Evolutionary conservation across 192 early-diverging fungal species (phyloP).

Genomic region (Dissophora globulifera): DNA sequence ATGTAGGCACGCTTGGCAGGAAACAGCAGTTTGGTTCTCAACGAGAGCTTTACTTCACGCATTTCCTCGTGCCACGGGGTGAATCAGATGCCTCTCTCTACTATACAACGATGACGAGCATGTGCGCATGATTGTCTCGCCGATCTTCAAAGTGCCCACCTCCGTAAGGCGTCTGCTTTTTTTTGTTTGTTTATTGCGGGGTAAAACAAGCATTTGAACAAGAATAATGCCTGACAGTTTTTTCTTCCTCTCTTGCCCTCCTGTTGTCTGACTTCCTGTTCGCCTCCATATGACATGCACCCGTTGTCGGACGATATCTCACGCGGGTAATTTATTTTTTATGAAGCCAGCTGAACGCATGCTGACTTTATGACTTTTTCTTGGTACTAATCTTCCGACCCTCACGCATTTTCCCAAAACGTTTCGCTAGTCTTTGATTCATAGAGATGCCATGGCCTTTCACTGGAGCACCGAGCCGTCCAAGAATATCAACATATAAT

Average conservation of each 20-base stretch:
- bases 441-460: slow-evolving; percentile 62
- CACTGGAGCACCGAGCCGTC: slow-evolving; percentile 62
- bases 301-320: slow-evolving; percentile 29
- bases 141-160: slow-evolving; percentile 32
- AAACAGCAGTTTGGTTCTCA: too few relatives aligned
- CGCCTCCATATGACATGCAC: slow-evolving; percentile 42
- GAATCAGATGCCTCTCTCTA: slow-evolving; percentile 43
- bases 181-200: slow-evolving; percentile 2
- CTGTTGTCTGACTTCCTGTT: neutral
- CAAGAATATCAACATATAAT: slow-evolving; percentile 55
- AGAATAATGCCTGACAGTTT: neutral
- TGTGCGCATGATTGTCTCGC: slow-evolving; percentile 48
- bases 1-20: too few relatives aligned
- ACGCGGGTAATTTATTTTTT: slow-evolving; percentile 18
- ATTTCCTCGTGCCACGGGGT: neutral
- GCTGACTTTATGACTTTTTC: too few relatives aligned
- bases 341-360: too few relatives aligned
- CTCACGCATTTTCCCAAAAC: neutral
- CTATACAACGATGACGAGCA: slow-evolving; percentile 48
- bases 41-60: too few relatives aligned
- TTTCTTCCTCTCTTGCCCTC: too few relatives aligned
- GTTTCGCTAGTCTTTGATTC: neutral
- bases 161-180: slow-evolving; percentile 17
- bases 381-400: neutral
- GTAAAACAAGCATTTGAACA: too few relatives aligned